A percentile compares a stretch with the other conserved stretches of the same genome.
These are phyloP conservation scores for Phytopythium chamaehyphon DNA, from an alignment of 352 stramenopile species.

Conservation along the genomic window DNA sequence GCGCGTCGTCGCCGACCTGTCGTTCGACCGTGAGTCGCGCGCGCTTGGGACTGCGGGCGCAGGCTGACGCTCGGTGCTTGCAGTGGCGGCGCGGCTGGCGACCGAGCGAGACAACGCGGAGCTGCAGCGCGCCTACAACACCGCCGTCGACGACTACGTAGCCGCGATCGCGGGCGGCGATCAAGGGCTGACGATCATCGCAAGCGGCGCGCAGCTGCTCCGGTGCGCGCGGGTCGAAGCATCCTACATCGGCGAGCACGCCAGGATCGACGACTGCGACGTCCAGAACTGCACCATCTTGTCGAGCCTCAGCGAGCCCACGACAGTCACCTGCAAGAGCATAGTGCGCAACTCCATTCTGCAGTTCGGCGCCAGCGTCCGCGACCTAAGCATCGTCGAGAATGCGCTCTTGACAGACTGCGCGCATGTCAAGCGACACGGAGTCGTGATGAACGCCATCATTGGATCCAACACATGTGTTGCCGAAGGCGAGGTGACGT, in stretches of 20 bases:
- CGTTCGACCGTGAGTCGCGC: constrained; percentile 41
- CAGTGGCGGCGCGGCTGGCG: constrained; percentile 38
- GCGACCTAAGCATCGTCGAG: constrained; percentile 63
- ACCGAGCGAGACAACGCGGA: constrained; percentile 29
- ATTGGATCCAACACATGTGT: constrained; percentile 84
- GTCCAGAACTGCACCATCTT: constrained; percentile 61
- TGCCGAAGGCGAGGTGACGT: constrained; percentile 88
- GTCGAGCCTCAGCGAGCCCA: constrained; percentile 46
- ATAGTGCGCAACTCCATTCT: constrained; percentile 60
- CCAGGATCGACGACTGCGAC: constrained; percentile 56
- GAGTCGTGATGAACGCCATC: constrained; percentile 81
- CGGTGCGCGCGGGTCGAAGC: constrained; percentile 58
- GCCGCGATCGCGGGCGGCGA: constrained; percentile 17
- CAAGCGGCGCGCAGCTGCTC: constrained; percentile 39
- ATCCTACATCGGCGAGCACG: constrained; percentile 60
- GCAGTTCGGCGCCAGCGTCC: constrained; percentile 67
- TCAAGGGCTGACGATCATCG: constrained; percentile 47
- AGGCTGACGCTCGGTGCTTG: background rate
- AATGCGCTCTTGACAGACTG: constrained; percentile 73
- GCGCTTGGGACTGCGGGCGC: too few species aligned
- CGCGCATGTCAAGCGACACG: constrained; percentile 75
- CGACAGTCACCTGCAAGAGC: constrained; percentile 47
- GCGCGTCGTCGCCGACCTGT: constrained; percentile 63
- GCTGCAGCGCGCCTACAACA: constrained; percentile 44
- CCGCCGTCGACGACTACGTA: constrained; percentile 52